A percentile compares a stretch with the other conserved stretches of the same genome.
phyloP scores from a whole-genome alignment of 2,329 filamentous ascomycete species.

The Pseudonectria buxi region DNA sequence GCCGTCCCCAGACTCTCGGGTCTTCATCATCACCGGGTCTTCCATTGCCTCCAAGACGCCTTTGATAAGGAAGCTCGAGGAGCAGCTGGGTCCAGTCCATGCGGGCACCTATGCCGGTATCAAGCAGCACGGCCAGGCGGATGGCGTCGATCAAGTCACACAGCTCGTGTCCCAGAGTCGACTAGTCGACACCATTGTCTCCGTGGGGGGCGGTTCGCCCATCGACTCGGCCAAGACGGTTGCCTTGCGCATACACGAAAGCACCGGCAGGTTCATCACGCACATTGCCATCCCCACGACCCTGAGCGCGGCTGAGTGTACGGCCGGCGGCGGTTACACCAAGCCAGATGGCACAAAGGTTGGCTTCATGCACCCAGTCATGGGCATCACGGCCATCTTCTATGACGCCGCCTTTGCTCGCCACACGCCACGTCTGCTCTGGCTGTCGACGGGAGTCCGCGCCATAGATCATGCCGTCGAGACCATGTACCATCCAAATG shows the following conservation, averaged over 20 bases:
- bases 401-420: constrained; percentile 12
- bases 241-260: constrained; percentile 20
- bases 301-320: constrained; percentile 16
- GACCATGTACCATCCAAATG: constrained; percentile 15
- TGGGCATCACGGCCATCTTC: constrained; percentile 12
- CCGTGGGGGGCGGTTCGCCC: constrained; percentile 9
- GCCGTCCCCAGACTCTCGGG: constrained; percentile 9
- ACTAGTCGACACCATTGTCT: constrained; percentile 11
- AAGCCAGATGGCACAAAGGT: constrained; percentile 13
- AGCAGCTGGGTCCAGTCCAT: constrained; percentile 6
- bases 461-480: constrained; percentile 17
- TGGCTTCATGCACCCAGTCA: constrained; percentile 17
- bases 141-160: constrained; percentile 10
- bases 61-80: constrained; percentile 7
- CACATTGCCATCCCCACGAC: constrained; percentile 14
- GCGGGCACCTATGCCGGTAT: constrained; percentile 10
- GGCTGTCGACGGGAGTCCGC: constrained; percentile 14
- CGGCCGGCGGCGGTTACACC: constrained; percentile 20
- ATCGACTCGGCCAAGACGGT: constrained; percentile 14
- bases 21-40: constrained; percentile 13
- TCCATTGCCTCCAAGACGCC: constrained; percentile 11
- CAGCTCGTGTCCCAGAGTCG: constrained; percentile 1
- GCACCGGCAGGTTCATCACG: constrained; percentile 2
- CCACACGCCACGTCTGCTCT: constrained; percentile 11
- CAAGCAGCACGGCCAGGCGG: constrained; percentile 12